Percentiles rank a stretch among this genome's conserved stretches.
Conservation (phyloP, 202 grass and related monocot genomes). For the Hordeum pubiflorum region DNA sequence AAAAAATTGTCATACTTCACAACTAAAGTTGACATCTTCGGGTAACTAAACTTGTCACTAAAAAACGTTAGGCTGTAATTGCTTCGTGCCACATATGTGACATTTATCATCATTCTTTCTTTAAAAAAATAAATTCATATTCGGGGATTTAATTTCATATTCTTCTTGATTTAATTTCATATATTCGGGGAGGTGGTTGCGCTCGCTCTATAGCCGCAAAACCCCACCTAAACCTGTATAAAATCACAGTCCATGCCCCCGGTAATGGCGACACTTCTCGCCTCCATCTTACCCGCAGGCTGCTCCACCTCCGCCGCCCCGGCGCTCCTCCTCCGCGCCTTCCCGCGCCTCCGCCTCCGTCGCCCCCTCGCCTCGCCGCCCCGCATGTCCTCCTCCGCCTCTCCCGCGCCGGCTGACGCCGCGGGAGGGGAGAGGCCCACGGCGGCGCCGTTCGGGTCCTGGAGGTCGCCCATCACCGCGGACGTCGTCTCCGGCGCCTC, state of each 20-base stretch:
- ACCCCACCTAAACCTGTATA: conserved; percentile 26
- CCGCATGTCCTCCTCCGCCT: conserved; percentile 23
- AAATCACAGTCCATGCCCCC: not conserved
- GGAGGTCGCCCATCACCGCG: conserved; percentile 83
- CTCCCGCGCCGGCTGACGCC: not conserved
- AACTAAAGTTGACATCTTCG: no score
- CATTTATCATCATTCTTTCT: no score
- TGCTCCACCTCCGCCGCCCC: not conserved
- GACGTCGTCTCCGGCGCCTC: conserved; percentile 63
- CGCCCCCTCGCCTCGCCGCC: conserved; percentile 3
- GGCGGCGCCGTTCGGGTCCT: conserved; percentile 64
- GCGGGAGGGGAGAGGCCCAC: conserved; percentile 21
- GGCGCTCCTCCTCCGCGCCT: conserved; percentile 12
- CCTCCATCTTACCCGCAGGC: conserved; percentile 22
- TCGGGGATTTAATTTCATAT: no score
- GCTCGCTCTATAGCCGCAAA: not conserved
- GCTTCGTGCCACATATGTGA: no score
- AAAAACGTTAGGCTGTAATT: no score
- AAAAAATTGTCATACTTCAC: no score
- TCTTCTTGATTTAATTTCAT: not conserved
- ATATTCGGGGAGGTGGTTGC: not conserved
- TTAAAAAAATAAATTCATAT: no score
- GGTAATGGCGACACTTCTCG: conserved; percentile 35
- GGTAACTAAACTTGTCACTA: no score
- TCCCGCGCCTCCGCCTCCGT: conserved; percentile 14